Conservation (phyloP, 176 grass and related monocot genomes). For the Oryza punctata region DNA sequence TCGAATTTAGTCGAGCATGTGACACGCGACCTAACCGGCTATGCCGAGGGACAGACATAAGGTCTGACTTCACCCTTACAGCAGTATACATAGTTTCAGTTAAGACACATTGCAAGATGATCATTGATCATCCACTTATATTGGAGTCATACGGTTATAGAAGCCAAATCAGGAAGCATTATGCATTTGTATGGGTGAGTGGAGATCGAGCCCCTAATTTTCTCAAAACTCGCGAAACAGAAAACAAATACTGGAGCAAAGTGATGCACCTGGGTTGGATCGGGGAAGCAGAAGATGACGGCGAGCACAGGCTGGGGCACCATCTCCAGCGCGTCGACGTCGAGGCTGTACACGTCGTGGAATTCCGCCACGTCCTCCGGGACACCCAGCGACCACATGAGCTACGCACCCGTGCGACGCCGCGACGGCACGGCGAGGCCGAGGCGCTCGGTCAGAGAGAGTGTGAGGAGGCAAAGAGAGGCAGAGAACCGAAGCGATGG, state of each 20-base stretch:
- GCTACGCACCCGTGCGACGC: slow-evolving; percentile 34
- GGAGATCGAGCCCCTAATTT: neutral
- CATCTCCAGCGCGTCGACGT: slow-evolving; percentile 57
- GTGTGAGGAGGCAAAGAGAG: neutral
- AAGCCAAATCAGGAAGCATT: neutral
- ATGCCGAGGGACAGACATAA: neutral
- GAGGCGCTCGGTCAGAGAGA: neutral
- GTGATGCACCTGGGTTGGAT: slow-evolving; percentile 44
- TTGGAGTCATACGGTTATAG: neutral
- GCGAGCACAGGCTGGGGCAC: slow-evolving; percentile 82
- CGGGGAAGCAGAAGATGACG: slow-evolving; percentile 80
- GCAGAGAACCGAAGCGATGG: neutral
- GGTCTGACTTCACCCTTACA: neutral
- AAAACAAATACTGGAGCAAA: neutral
- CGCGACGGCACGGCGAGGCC: neutral
- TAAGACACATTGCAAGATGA: neutral
- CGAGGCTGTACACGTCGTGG: slow-evolving; percentile 83
- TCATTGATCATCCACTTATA: too few relatives aligned
- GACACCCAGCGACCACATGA: slow-evolving; percentile 83
- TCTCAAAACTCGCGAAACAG: neutral
- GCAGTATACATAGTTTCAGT: neutral
- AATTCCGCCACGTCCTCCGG: slow-evolving; percentile 65
- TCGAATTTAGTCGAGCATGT: neutral
- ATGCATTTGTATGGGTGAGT: neutral
- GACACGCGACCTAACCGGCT: neutral